Percentiles rank a stretch among this genome's conserved stretches.
Evolutionary conservation across 345 rosid species (phyloP).

Genomic region (Salix brachista): DNA sequence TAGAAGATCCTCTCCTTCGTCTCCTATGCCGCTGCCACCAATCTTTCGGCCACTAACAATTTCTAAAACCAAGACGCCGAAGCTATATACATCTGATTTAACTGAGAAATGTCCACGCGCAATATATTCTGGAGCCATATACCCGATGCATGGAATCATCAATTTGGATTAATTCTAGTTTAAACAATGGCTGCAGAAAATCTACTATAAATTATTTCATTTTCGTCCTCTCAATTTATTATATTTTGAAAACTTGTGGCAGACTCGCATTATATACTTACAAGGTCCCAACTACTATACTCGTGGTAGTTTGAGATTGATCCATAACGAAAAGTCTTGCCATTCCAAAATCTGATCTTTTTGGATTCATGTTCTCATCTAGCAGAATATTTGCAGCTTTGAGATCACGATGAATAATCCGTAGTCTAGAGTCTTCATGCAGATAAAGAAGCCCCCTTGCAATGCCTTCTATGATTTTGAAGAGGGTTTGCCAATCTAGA

Average conservation of each 20-base stretch:
- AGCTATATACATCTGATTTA: constrained; percentile 15
- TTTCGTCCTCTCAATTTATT: no score
- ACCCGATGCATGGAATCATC: constrained; percentile 11
- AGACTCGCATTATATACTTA: constrained; percentile 1
- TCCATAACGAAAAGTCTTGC: constrained; percentile 38
- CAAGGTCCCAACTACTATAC: constrained; percentile 37
- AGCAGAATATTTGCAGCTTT: constrained; percentile 25
- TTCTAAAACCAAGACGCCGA: constrained; percentile 25
- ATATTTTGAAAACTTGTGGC: not conserved
- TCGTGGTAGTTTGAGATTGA: constrained; percentile 33
- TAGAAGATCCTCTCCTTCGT: constrained; percentile 2
- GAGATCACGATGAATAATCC: constrained; percentile 28
- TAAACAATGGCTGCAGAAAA: no score
- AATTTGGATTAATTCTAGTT: not conserved
- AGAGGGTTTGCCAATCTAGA: constrained; percentile 29
- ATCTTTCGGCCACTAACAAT: constrained; percentile 20
- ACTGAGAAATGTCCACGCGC: constrained; percentile 4
- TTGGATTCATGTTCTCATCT: constrained; percentile 32
- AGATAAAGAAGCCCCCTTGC: constrained; percentile 34
- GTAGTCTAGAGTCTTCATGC: not conserved
- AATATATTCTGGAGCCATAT: constrained; percentile 28
- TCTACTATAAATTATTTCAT: no score
- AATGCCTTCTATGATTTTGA: constrained; percentile 38
- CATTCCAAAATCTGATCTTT: constrained; percentile 45
- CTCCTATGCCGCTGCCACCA: not conserved